Conservation (phyloP, 106 monocot species). For the Dendrobium officinale region DNA sequence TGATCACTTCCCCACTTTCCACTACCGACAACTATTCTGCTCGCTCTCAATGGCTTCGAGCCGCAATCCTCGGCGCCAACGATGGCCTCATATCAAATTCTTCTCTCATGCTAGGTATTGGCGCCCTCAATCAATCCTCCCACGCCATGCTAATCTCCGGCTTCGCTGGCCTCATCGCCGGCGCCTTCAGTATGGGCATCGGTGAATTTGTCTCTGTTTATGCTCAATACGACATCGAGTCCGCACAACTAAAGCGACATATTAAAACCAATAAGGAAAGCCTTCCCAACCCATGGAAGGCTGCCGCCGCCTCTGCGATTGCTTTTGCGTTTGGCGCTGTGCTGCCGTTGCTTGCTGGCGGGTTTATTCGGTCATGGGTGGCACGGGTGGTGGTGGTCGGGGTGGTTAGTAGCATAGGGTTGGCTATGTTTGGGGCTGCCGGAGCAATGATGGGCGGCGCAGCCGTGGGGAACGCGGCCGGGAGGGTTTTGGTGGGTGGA, state of each 20-base stretch:
- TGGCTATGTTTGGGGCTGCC: constrained; percentile 26
- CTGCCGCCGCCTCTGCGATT: constrained; percentile 35
- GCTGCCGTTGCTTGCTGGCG: constrained; percentile 31
- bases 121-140: constrained; percentile 29
- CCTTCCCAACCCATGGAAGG: constrained; percentile 29
- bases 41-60: constrained; percentile 74
- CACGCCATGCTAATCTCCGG: constrained; percentile 61
- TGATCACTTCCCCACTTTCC: not conserved
- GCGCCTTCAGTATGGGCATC: constrained; percentile 83
- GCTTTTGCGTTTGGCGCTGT: constrained; percentile 29
- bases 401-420: constrained; percentile 18
- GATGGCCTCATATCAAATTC: constrained; percentile 67
- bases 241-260: constrained; percentile 12
- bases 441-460: constrained; percentile 30
- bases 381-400: constrained; percentile 21
- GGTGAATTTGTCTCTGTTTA: constrained; percentile 73
- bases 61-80: constrained; percentile 73
- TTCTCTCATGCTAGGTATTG: constrained; percentile 72
- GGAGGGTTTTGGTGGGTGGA: constrained; percentile 30
- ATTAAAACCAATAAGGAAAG: not conserved
- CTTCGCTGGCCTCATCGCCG: constrained; percentile 63
- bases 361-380: constrained; percentile 22
- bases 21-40: constrained; percentile 13
- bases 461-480: constrained; percentile 16
- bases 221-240: constrained; percentile 44